Percentiles rank a stretch among this genome's conserved stretches.
These are phyloP conservation scores for Ophiostoma sp. DNA, from an alignment of 2,329 filamentous ascomycete genomes.

Conservation along the genomic window DNA sequence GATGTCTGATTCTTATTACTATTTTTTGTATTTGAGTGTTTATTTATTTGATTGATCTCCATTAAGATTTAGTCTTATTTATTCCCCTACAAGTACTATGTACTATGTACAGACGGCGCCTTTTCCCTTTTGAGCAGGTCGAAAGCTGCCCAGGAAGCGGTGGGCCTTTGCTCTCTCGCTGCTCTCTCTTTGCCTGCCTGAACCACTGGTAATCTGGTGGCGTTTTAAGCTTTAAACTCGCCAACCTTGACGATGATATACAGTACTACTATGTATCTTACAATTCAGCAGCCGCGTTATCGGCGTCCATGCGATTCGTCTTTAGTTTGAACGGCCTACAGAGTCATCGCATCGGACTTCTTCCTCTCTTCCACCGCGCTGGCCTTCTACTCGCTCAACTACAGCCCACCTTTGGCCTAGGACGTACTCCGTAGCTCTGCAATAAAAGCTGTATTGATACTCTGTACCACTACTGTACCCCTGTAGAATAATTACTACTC, in stretches of 20 bases:
- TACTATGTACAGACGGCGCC: neutral
- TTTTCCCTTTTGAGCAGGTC: conserved; percentile 13
- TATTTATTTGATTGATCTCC: neutral
- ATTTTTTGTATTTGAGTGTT: neutral
- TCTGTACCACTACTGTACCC: no score
- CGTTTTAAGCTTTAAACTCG: conserved; percentile 4
- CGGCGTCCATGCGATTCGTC: no score
- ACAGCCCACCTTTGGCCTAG: no score
- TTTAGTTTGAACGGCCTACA: no score
- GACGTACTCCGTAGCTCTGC: no score
- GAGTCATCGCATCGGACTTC: no score
- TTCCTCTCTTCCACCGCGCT: no score
- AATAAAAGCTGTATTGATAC: no score
- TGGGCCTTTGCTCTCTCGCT: neutral
- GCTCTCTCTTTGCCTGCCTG: neutral
- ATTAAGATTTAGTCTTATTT: neutral
- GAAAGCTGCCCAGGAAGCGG: neutral
- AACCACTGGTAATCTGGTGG: conserved; percentile 5
- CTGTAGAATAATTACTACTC: neutral
- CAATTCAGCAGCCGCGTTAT: no score
- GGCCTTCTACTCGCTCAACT: no score
- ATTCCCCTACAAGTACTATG: neutral
- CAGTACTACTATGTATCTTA: no score
- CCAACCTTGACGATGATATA: no score
- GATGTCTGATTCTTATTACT: neutral